Conservation (phyloP, 1,284 basidiomycete species). For the Boletellus deceptivus region DNA sequence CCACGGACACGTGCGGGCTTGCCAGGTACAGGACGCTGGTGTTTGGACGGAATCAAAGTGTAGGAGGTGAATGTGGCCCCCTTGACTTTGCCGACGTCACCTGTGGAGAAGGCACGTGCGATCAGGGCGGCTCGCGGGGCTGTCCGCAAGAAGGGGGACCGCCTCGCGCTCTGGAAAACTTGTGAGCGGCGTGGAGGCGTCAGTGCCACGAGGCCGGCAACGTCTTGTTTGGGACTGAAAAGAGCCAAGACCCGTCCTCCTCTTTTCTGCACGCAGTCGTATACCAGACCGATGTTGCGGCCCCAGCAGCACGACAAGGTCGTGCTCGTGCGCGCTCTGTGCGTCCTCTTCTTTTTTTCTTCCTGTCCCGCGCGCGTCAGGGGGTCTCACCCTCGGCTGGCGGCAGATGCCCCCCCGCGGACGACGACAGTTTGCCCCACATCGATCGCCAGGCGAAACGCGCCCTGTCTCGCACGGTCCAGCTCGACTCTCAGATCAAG, state of each 20-base stretch:
- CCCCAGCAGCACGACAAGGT: constrained; percentile 3
- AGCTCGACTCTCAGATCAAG: constrained; percentile 64
- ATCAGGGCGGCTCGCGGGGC: too few relatives aligned
- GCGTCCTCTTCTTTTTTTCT: constrained; percentile 4
- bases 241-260: too few relatives aligned
- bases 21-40: too few relatives aligned
- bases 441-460: constrained; percentile 47
- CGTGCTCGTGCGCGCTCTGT: constrained; percentile 8
- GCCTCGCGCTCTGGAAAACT: constrained; percentile 34
- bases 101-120: too few relatives aligned
- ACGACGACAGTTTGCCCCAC: constrained; percentile 3
- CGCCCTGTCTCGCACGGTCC: constrained; percentile 48
- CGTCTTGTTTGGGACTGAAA: too few relatives aligned
- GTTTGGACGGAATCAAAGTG: too few relatives aligned
- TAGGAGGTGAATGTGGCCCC: too few relatives aligned
- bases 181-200: constrained; percentile 39
- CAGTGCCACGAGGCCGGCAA: background rate
- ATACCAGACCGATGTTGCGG: constrained; percentile 1
- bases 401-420: constrained; percentile 12
- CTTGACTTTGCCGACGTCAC: too few relatives aligned
- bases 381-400: background rate
- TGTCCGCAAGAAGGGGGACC: constrained; percentile 13
- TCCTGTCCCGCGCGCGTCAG: constrained; percentile 1
- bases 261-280: background rate
- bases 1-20: too few relatives aligned